Conservation (phyloP, 306 rosid genomes). For the Begonia fuchsioides region DNA sequence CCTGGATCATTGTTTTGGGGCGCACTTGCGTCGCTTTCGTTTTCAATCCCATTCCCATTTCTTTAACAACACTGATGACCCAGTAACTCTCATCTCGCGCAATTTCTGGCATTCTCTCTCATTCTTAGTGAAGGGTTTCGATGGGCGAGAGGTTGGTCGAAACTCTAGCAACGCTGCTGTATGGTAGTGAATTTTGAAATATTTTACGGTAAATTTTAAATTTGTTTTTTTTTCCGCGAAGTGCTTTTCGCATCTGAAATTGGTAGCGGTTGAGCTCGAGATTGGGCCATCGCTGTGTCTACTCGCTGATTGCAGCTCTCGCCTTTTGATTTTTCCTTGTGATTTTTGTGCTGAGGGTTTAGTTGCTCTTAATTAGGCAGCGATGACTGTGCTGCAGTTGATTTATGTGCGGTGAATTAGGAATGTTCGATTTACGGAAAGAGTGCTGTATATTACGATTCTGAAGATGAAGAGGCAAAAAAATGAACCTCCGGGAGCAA, state of each 20-base stretch:
- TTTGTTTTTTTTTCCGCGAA: background rate
- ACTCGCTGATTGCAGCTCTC: no score
- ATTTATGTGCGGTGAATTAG: background rate
- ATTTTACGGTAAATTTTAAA: background rate
- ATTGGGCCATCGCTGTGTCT: no score
- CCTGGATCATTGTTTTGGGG: background rate
- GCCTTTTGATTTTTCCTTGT: no score
- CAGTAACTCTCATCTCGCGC: background rate
- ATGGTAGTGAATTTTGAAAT: background rate
- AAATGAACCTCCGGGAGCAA: constrained; percentile 39
- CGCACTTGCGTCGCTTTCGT: background rate
- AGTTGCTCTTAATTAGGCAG: background rate
- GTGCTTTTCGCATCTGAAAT: background rate
- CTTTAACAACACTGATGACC: background rate
- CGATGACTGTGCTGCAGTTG: background rate
- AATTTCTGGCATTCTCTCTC: background rate
- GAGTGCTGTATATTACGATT: background rate
- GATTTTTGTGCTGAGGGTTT: background rate
- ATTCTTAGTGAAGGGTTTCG: background rate
- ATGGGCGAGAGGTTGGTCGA: background rate
- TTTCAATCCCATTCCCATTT: background rate
- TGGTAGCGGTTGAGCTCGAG: background rate
- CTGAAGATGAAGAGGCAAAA: constrained; percentile 59
- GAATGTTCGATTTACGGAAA: background rate
- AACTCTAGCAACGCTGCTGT: background rate